Conservation (phyloP, 805 yeast species). For the Cyberlindnera sargentensis region DNA sequence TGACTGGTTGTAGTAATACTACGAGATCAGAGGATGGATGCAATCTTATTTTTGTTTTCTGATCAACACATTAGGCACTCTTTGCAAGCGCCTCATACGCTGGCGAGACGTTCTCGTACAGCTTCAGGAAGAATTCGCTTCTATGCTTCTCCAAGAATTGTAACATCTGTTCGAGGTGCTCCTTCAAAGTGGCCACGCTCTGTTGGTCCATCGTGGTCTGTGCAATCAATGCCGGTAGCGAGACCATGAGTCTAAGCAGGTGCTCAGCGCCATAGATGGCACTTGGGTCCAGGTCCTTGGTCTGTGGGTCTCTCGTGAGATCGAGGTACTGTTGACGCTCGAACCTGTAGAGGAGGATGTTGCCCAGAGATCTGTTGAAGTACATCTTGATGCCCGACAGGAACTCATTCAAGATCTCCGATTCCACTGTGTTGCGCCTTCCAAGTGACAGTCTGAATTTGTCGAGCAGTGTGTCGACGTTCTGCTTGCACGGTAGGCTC, state of each 20-base stretch:
- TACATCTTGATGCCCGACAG: slow-evolving; percentile 61
- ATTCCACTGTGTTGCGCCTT: slow-evolving; percentile 28
- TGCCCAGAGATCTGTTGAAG: slow-evolving; percentile 68
- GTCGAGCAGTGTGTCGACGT: slow-evolving; percentile 46
- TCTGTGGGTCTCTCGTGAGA: slow-evolving; percentile 31
- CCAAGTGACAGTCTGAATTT: slow-evolving; percentile 36
- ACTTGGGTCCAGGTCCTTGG: slow-evolving; percentile 30
- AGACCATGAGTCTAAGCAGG: slow-evolving; percentile 64
- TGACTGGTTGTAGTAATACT: too few relatives aligned
- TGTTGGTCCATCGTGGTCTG: slow-evolving; percentile 78
- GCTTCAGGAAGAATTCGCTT: slow-evolving; percentile 28
- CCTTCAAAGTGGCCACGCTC: slow-evolving; percentile 48
- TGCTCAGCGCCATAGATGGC: slow-evolving; percentile 77
- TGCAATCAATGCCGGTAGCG: slow-evolving; percentile 77
- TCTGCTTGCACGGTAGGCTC: slow-evolving; percentile 51
- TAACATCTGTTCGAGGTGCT: slow-evolving; percentile 48
- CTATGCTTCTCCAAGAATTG: slow-evolving; percentile 42
- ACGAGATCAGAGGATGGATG: too few relatives aligned
- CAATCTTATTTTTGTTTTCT: neutral
- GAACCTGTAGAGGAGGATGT: slow-evolving; percentile 62
- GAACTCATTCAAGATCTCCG: slow-evolving; percentile 56
- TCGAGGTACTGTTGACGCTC: slow-evolving; percentile 70
- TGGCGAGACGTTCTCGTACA: slow-evolving; percentile 46
- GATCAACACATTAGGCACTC: slow-evolving; percentile 4
- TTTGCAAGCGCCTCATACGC: slow-evolving; percentile 32